A percentile compares a stretch with the other conserved stretches of the same genome.
Evolutionary conservation across 1,284 basidiomycete genomes (phyloP).

Genomic region (Cutaneotrichosporon mucoides): DNA sequence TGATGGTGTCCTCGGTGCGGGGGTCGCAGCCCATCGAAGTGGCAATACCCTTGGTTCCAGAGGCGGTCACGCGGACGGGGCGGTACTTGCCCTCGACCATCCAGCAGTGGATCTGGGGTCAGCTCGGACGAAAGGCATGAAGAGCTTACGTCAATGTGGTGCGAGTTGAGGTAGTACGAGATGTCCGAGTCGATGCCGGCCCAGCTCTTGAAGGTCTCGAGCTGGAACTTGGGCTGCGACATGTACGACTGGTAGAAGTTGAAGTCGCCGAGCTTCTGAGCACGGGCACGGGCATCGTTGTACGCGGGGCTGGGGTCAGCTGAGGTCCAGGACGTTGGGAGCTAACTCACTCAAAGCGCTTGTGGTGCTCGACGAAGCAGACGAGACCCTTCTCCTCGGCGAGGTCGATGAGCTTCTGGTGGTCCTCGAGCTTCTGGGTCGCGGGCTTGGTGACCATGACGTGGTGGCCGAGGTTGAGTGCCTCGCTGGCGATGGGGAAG

Average conservation of each 20-base stretch:
- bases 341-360: slow-evolving; percentile 64
- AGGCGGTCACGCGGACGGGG: slow-evolving; percentile 79
- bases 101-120: slow-evolving; percentile 70
- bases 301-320: slow-evolving; percentile 62
- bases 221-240: slow-evolving; percentile 91
- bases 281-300: slow-evolving; percentile 73
- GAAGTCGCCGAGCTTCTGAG: slow-evolving; percentile 76
- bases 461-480: slow-evolving; percentile 75
- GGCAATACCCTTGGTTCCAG: slow-evolving; percentile 82
- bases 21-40: slow-evolving; percentile 63
- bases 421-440: slow-evolving; percentile 76
- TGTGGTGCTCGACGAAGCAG: slow-evolving; percentile 82
- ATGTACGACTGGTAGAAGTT: slow-evolving; percentile 70
- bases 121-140: slow-evolving; percentile 56
- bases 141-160: slow-evolving; percentile 62
- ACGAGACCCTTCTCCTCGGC: slow-evolving; percentile 75
- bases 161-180: slow-evolving; percentile 83
- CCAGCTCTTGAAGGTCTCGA: slow-evolving; percentile 91
- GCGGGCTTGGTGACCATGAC: slow-evolving; percentile 91
- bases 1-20: slow-evolving; percentile 87
- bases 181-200: slow-evolving; percentile 90
- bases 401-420: slow-evolving; percentile 66
- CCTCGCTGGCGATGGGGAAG: slow-evolving; percentile 76
- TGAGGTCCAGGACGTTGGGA: too few species aligned
- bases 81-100: slow-evolving; percentile 68